phyloP scores from a whole-genome alignment of 352 stramenopile species.

The Stramenopiles sp. region DNA sequence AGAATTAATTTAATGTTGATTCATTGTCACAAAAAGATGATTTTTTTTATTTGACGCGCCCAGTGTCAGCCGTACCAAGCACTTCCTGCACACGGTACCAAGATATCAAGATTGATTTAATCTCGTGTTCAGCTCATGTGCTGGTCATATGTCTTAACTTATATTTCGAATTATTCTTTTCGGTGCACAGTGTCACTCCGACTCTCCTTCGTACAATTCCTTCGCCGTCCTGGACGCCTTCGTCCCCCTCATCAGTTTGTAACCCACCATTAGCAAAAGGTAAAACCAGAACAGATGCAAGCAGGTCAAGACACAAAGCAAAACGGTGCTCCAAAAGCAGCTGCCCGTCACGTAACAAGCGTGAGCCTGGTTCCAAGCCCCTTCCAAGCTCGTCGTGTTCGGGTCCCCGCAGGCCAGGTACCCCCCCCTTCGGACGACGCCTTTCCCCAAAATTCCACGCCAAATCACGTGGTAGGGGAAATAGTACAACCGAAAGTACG shows the following conservation, averaged over 20 bases:
- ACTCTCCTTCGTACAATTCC: neutral
- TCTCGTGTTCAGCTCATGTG: too few species aligned
- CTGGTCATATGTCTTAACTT: too few species aligned
- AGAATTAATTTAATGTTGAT: too few species aligned
- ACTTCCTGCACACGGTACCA: too few species aligned
- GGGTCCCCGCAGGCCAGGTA: too few species aligned
- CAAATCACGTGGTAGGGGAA: slow-evolving; percentile 50
- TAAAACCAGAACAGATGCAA: neutral
- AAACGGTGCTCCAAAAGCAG: neutral
- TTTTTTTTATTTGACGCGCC: too few species aligned
- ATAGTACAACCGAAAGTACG: slow-evolving; percentile 59
- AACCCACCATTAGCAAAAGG: neutral
- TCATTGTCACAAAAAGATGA: too few species aligned
- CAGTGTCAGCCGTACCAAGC: too few species aligned
- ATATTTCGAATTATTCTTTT: too few species aligned
- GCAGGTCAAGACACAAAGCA: neutral
- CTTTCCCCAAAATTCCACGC: neutral
- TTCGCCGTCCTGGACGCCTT: neutral
- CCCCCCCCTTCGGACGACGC: neutral
- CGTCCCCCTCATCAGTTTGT: neutral
- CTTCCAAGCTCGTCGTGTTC: neutral
- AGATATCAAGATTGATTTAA: too few species aligned
- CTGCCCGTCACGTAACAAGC: neutral
- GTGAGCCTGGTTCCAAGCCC: too few species aligned
- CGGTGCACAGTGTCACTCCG: too few species aligned